Evolutionary conservation across 2,329 filamentous ascomycete genomes (phyloP).

Genomic region (Orbilia blumenaviensis): DNA sequence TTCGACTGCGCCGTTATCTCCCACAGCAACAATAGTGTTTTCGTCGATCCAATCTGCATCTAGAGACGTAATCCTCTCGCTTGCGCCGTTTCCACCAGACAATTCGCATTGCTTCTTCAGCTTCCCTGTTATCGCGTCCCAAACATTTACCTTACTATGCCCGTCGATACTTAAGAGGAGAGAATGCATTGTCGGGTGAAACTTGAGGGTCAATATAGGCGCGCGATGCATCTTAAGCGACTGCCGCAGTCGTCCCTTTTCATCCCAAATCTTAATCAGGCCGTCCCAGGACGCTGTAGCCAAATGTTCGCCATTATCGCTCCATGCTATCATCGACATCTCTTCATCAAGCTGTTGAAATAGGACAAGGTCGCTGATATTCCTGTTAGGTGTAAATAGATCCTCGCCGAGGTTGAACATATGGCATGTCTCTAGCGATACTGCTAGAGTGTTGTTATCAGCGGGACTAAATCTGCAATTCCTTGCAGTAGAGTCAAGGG

Average conservation of each 20-base stretch:
- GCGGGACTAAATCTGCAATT: constrained; percentile 45
- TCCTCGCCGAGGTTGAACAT: constrained; percentile 37
- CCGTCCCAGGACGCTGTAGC: constrained; percentile 50
- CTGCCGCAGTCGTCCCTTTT: constrained; percentile 15
- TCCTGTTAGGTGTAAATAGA: constrained; percentile 14
- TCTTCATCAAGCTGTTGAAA: constrained; percentile 31
- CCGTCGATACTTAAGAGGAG: constrained; percentile 45
- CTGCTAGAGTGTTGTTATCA: constrained; percentile 24
- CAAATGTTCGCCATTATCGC: constrained; percentile 43
- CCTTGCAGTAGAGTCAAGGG: constrained; percentile 18
- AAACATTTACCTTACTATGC: constrained; percentile 40
- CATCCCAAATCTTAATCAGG: constrained; percentile 47
- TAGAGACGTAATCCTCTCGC: constrained; percentile 20
- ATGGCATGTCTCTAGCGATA: constrained; percentile 39
- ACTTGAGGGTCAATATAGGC: constrained; percentile 46
- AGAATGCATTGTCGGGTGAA: constrained; percentile 40
- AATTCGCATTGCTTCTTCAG: constrained; percentile 37
- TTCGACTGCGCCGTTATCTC: constrained; percentile 47
- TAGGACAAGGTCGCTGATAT: constrained; percentile 13
- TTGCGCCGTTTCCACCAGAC: constrained; percentile 4
- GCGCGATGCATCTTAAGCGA: constrained; percentile 46
- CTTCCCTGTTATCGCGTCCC: constrained; percentile 42
- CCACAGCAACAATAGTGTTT: constrained; percentile 38
- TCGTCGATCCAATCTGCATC: constrained; percentile 53
- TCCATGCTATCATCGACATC: constrained; percentile 46